Base-by-base conservation (phyloP, 305 asterid species). In the Plantago lanceolata region DNA sequence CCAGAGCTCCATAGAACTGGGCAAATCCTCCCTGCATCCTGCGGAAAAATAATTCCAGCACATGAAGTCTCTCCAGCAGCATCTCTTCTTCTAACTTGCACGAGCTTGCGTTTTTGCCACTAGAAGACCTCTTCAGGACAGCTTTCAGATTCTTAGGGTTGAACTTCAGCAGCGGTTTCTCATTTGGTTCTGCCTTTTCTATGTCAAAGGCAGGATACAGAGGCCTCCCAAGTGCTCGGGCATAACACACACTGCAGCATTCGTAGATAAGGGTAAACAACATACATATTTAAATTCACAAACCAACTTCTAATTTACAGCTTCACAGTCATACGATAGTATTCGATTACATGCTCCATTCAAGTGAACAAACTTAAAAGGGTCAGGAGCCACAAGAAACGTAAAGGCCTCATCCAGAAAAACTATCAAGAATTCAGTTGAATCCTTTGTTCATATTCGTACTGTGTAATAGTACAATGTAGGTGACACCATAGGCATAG, bases 181-280 rank as follows among this genome's bases (percentile, higher is more conserved):
- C 84, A 5, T 68, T 21, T 8, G 86, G 83, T 47, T 78, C 78
- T 1, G 78, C 43, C n/a, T 70, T 60, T 61, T 84, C 82, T n/a
- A 69, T 12, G 40, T 75, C 71, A 59, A 88, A 82, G 44, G 95
- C 91, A 33, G 91, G 89, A 52, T 65, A 78, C 29, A 84, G 76
- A 1, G 93, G 83, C 14, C 81, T 82, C 5, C 95, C 96, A 48
- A 81, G 57, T 60, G 75, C 88, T 57, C 86, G 78, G 54, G 86
- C 89, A 65, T 81, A 75, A 68, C 83, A 67, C 64, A 90, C 80
- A 53, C 96, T 88, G 88, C 78, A 82, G n/a, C 29, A 28, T 49
- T 33, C 31, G 63, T 49, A 18, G 24, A 40, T 40, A 33, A 7
- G 65, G 40, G 68, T 29, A 24, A 29, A 59, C 8, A 16, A 57